Evolutionary conservation across 1,284 basidiomycete genomes (phyloP), one percentile per base, ranked within the genome.

Genomic region (Blastosporella zonata): DNA sequence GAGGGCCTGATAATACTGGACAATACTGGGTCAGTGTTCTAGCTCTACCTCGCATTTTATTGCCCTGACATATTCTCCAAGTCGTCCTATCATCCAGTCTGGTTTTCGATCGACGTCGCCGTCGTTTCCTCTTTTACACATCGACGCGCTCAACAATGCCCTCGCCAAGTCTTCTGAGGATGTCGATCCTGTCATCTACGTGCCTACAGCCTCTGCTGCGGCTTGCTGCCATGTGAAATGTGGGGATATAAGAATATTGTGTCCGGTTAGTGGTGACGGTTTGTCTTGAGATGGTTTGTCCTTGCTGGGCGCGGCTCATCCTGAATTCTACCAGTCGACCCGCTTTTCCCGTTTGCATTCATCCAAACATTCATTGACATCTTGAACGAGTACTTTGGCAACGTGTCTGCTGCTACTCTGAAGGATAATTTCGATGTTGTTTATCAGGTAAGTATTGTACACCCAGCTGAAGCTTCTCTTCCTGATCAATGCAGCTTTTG

Each of bases 391-490:
- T 98, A 98, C 66, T 86, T 98, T 56, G 91, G 90, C n/a, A 69
- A 70, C 21, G 67, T 81, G 21, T 78, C 75, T 35, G 70, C 76
- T 37, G 80, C 84, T 6, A 87, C 83, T 1, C 71, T 97, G 59
- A 90, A 87, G 60, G 93, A 97, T 55, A 93, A 97, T 67, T 97
- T 97, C 69, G 95, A 97, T 62, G 84, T 93, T 35, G 93, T 97
- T 8, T 97, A 97, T 66, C 93, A 95, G 76, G 90, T 88, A 56
- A n/a, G 43, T 15, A 15, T 20, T 17, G 13, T 46, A 17, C n/a
- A n/a, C 6, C 29, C 12, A 15, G 18, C 33, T 37, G 23, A 31
- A 29, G 29, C 7, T 23, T 7, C 33, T 21, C 37, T 15, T 34
- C 18, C 39, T 46, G 10, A 51, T 35, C 48, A 23, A 6, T 10